Evolutionary conservation across 805 yeast species (phyloP).

Genomic region (Saccharomycopsis guyanensis): DNA sequence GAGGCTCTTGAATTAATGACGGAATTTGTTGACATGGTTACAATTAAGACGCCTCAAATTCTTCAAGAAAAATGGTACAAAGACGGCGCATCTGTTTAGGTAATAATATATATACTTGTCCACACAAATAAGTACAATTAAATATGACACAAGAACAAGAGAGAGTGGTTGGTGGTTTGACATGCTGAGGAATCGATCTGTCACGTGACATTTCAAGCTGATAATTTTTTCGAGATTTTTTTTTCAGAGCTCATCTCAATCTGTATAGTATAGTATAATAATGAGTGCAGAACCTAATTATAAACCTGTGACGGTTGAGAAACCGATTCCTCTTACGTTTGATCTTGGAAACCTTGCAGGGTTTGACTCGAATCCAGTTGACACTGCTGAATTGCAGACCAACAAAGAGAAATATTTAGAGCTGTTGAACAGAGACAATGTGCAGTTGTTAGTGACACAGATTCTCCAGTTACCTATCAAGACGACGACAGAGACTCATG

Average conservation of each 20-base stretch:
- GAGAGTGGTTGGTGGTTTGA: no score
- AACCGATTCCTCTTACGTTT: slow-evolving; percentile 79
- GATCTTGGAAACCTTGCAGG: slow-evolving; percentile 90
- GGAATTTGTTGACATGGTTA: slow-evolving; percentile 4
- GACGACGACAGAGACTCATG: slow-evolving; percentile 66
- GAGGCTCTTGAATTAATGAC: slow-evolving; percentile 1
- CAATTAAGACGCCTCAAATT: slow-evolving; percentile 1
- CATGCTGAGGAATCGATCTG: no score
- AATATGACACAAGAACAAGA: no score
- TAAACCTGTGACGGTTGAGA: slow-evolving; percentile 82
- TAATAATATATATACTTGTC: no score
- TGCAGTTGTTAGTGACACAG: slow-evolving; percentile 86
- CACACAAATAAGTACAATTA: no score
- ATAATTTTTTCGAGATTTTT: neutral
- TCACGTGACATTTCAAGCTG: no score
- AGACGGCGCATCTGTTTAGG: no score
- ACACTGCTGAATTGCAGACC: slow-evolving; percentile 46
- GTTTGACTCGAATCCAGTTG: slow-evolving; percentile 84
- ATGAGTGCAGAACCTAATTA: slow-evolving; percentile 7
- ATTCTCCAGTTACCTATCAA: slow-evolving; percentile 82
- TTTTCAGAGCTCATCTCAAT: slow-evolving; percentile 1
- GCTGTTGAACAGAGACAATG: slow-evolving; percentile 78
- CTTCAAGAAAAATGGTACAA: slow-evolving; percentile 2
- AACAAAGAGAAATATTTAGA: slow-evolving; percentile 58
- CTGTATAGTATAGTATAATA: neutral